These are phyloP conservation scores for Fragaria iinumae DNA, from an alignment of 306 rosid genomes.

Conservation along the genomic window DNA sequence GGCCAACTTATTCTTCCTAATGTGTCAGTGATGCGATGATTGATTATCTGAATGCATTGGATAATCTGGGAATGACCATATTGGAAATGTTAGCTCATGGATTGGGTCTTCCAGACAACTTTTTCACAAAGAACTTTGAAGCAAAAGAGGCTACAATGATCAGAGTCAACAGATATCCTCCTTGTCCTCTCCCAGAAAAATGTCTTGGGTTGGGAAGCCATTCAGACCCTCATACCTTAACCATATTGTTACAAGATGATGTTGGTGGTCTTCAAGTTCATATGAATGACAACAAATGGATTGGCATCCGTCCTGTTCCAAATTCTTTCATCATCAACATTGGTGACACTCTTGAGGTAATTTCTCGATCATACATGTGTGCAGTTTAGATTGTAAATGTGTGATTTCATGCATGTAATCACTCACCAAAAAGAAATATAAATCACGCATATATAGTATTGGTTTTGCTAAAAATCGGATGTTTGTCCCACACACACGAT, in stretches of 20 bases:
- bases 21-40: conserved; percentile 14
- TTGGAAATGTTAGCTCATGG: conserved; percentile 19
- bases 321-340: conserved; percentile 17
- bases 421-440: too few species aligned
- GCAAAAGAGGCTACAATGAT: conserved; percentile 14
- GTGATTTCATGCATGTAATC: background rate
- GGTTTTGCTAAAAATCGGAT: too few species aligned
- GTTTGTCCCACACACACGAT: too few species aligned
- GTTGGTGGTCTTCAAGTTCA: conserved; percentile 16
- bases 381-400: background rate
- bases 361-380: background rate
- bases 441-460: too few species aligned
- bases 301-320: conserved; percentile 15
- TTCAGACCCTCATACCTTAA: conserved; percentile 19
- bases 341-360: conserved; percentile 14
- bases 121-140: background rate
- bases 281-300: conserved; percentile 7
- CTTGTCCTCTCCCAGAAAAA: conserved; percentile 24
- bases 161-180: conserved; percentile 17
- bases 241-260: conserved; percentile 17
- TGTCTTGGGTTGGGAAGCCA: conserved; percentile 23
- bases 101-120: conserved; percentile 3
- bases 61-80: conserved; percentile 11
- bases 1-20: background rate
- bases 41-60: conserved; percentile 6